These are phyloP conservation scores for Pleurotus djamor DNA, from an alignment of 768 basidiomycete genomes.

Conservation along the genomic window DNA sequence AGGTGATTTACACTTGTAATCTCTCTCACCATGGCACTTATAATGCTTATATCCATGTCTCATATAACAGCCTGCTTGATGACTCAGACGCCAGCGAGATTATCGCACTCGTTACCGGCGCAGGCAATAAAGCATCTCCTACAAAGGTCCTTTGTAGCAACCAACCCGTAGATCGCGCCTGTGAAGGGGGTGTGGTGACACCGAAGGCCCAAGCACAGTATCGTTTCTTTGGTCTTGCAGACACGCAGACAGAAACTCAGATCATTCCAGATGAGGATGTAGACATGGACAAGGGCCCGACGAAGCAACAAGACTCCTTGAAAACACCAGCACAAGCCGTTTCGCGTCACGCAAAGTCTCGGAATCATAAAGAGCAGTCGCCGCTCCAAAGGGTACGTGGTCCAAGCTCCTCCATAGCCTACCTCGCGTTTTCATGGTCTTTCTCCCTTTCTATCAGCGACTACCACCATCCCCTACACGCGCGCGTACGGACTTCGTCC, in stretches of 20 bases:
- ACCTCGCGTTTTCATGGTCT: not conserved
- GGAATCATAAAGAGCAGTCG: not conserved
- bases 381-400: not conserved
- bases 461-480: not conserved
- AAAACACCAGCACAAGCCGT: not conserved
- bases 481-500: conserved; percentile 8
- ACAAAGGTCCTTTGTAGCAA: conserved; percentile 12
- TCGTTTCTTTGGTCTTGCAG: conserved; percentile 55
- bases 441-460: not conserved
- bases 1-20: not conserved
- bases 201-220: conserved; percentile 27
- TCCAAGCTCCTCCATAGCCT: not conserved
- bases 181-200: not conserved
- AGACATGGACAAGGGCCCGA: conserved; percentile 52
- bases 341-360: not conserved
- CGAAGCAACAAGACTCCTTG: not conserved
- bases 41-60: not conserved
- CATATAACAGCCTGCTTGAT: conserved; percentile 31
- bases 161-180: conserved; percentile 16
- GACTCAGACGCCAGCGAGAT: conserved; percentile 59
- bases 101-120: conserved; percentile 35
- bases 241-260: conserved; percentile 54
- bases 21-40: not conserved
- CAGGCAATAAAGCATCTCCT: conserved; percentile 13
- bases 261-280: conserved; percentile 27